Base-by-base conservation (phyloP, 2,329 filamentous ascomycete species). In the Exophiala sp. region DNA sequence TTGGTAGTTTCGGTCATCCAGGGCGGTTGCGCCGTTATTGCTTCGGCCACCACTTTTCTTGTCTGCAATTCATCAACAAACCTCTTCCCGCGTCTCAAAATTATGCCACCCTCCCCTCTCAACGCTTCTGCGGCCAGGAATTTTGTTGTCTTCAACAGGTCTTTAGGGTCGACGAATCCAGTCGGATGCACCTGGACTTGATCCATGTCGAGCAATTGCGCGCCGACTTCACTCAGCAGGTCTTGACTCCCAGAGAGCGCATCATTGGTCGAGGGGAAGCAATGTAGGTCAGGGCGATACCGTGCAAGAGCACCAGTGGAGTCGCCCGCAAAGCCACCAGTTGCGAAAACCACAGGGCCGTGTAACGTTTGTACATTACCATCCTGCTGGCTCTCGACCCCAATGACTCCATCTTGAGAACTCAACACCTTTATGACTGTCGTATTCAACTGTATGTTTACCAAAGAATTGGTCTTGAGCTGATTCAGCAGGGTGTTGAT, bases 51-150 rank as follows among this genome's bases (percentile, higher is more conserved):
- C 3, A 76, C 69, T 47, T 84, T 80, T 2, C 83, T 68, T 2
- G 77, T 84, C n/a, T 79, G 73, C 60, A 86, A 70, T 66, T 87
- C 84, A 59, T 86, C 78, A n/a, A 85, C 70, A 53, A 86, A 85
- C 11, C 83, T 69, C 52, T 72, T 71, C 0, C 82, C 81, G 0
- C 52, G 29, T 29, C 46, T 12, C 7, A 86, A 67, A 24, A 86
- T 60, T 3, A 86, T 76, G 0, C 82, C 84, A 0, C 83, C 84
- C 62, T 86, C 83, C 0, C 83, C 83, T 3, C 83, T 72, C 21
- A 87, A 70, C 54, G 83, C 73, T 66, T 87, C 84, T 0, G 83
- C 83, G 0, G 83, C 83, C 3, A 86, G 75, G 61, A 86, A 82
- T 66, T 86, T 86, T 44, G 82, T 75, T 33, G 68, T 67, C 0